phyloP scores from a whole-genome alignment of 116 monocot species.

The Iris pallida region DNA sequence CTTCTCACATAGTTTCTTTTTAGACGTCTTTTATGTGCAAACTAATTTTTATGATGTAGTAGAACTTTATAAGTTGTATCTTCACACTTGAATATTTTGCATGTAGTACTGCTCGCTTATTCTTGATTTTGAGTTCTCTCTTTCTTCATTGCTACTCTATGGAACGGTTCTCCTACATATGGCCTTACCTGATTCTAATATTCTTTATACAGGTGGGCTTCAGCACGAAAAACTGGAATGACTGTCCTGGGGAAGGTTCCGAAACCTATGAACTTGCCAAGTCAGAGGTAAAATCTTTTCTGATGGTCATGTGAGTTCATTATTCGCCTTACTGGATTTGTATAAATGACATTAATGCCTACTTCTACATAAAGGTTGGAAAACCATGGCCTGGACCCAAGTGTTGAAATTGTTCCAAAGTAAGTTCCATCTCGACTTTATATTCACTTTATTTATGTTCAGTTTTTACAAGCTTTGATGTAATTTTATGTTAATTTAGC shows the following conservation, averaged over 20 bases:
- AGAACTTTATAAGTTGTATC: too few species aligned
- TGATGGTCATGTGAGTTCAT: too few species aligned
- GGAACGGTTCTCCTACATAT: too few species aligned
- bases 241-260: conserved; percentile 97
- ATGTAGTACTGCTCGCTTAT: too few species aligned
- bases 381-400: conserved; percentile 91
- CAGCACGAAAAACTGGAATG: conserved; percentile 85
- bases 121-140: too few species aligned
- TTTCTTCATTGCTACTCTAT: too few species aligned
- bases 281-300: conserved; percentile 62
- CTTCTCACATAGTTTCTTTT: too few species aligned
- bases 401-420: conserved; percentile 98
- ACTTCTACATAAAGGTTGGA: conserved; percentile 55
- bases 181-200: too few species aligned
- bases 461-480: neutral
- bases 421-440: conserved; percentile 24
- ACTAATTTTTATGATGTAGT: too few species aligned
- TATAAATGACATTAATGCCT: conserved; percentile 1
- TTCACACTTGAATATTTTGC: too few species aligned
- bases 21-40: too few species aligned
- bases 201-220: conserved; percentile 44
- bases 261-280: conserved; percentile 95
- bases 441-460: neutral
- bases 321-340: neutral
- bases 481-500: too few species aligned